Base-by-base conservation (phyloP, 2,329 filamentous ascomycete genomes). In the Knufia fluminis region DNA sequence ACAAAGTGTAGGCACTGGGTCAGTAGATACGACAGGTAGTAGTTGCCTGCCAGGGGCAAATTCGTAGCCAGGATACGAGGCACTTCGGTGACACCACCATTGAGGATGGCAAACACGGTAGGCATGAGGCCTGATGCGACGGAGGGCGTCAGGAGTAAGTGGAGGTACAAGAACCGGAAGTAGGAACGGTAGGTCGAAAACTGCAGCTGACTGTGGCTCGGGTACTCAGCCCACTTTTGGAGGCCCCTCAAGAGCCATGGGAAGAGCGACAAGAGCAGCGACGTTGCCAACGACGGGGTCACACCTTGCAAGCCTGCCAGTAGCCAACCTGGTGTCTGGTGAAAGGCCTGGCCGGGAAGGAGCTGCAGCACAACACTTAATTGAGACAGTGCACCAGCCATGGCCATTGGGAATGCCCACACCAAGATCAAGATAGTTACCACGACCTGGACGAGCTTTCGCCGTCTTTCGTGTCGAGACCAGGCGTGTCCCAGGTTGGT, bases 31-130 rank as follows among this genome's bases (percentile, higher is more conserved):
- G 46, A 48, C 12, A 48, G 17, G 19, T 40, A 48, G 36, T 48
- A 48, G 28, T 39, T 48, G 16, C 46, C 38, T 31, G 46, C 33
- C n/a, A 48, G 36, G 16, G 46, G 46, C 23, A 48, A 32, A 17
- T 48, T 48, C 16, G n/a, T 12, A 14, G 46, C 46, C 20, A 48
- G 35, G 23, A 48, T 39, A 17, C 46, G 33, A 20, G 46, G 46
- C 20, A 48, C 14, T 32, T 39, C 36, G 24, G 36, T 42, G 35
- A 48, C 22, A 16, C 46, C 46, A 28, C 19, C 22, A 19, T 48
- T 31, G 17, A 41, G 22, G 16, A 48, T 22, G 9, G 16, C 46
- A 22, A 48, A 36, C 19, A 42, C 19, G 16, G 33, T 41, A 12
- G 46, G 46, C 14, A 48, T 26, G 2, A 48, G 46, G 10, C 35